Conservation (phyloP, 2,329 filamentous ascomycete species). For the Hymenoscyphus salicellus region DNA sequence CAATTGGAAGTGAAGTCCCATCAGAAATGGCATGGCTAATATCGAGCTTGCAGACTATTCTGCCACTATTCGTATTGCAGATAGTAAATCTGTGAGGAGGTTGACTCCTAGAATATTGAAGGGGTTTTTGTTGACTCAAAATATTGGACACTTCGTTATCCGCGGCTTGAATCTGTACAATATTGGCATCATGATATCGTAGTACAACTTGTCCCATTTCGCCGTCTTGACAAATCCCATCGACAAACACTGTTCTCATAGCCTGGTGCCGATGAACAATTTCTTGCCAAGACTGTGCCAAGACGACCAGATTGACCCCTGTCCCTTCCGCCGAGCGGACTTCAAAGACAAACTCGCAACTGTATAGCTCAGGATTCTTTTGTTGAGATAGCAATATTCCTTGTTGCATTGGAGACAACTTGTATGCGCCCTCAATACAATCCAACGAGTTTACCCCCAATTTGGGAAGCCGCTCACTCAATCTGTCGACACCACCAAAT, state of each 20-base stretch:
- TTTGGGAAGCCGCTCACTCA: slow-evolving; percentile 7
- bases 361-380: slow-evolving; percentile 12
- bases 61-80: slow-evolving; percentile 40
- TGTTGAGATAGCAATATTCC: slow-evolving; percentile 20
- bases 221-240: slow-evolving; percentile 18
- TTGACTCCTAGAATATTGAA: slow-evolving; percentile 17
- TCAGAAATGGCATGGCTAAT: slow-evolving; percentile 52
- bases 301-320: slow-evolving; percentile 24
- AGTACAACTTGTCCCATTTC: slow-evolving; percentile 34
- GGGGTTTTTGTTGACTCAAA: slow-evolving; percentile 5
- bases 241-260: slow-evolving; percentile 25
- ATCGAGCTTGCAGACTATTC: slow-evolving; percentile 46
- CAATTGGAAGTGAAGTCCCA: slow-evolving; percentile 47
- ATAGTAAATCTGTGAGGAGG: slow-evolving; percentile 44
- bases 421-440: slow-evolving; percentile 22
- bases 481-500: slow-evolving; percentile 10
- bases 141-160: slow-evolving; percentile 33
- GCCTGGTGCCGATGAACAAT: slow-evolving; percentile 21
- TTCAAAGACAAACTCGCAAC: slow-evolving; percentile 1
- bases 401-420: slow-evolving; percentile 22
- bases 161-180: slow-evolving; percentile 35
- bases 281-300: slow-evolving; percentile 18
- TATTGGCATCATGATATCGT: slow-evolving; percentile 16
- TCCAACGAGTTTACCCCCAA: slow-evolving; percentile 11
- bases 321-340: neutral